Base-by-base conservation (phyloP, 179 eudicot species). In the Vitellaria paradoxa region DNA sequence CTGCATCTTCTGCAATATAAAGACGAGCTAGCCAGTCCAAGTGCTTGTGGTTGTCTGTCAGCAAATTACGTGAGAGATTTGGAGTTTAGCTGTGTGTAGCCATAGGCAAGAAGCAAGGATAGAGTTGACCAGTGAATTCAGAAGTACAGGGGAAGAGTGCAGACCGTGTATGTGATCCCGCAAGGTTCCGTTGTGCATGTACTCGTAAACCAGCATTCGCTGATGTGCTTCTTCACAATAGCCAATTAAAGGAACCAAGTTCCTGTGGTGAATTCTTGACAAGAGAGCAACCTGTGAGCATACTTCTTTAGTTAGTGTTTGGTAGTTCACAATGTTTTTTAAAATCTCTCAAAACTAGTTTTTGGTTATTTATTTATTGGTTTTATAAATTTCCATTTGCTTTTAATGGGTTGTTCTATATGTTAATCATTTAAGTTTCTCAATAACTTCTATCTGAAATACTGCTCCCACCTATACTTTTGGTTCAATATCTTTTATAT, bases 221-320 rank as follows among this genome's bases (percentile, higher is more conserved):
- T 92, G 96, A 77, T 86, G 87, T 78, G 90, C 96, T 83, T 93
- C 98, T 93, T 93, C 97, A 77, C 97, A 96, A 68, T 91, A 93
- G 82, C 99, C 99, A 79, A 96, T 89, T 50, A 96, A 84, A 75
- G 96, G 97, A 75, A 96, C 99, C 89, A 96, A 84, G 76, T 96
- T 93, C 81, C 98, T 87, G 83, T 96, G 99, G 77, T 96, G 99
- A 84, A 93, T 96, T 84, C 98, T 89, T 78, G 99, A 96, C 78
- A 93, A 85, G 53, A 92, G 90, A 13, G 96, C 90, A 74, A 96
- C 98, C 99, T 96, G 93, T 73, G 81, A 86, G 64, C 21, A 77
- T 26, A 30, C 10, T 49, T 77, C 45, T 63, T 45, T 20, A 13
- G 59, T 67, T 67, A 76, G 0, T 76, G 47, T 53, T 40, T 56